Base-by-base conservation (phyloP, 202 grass and related monocot genomes). In the Carex arenaria region DNA sequence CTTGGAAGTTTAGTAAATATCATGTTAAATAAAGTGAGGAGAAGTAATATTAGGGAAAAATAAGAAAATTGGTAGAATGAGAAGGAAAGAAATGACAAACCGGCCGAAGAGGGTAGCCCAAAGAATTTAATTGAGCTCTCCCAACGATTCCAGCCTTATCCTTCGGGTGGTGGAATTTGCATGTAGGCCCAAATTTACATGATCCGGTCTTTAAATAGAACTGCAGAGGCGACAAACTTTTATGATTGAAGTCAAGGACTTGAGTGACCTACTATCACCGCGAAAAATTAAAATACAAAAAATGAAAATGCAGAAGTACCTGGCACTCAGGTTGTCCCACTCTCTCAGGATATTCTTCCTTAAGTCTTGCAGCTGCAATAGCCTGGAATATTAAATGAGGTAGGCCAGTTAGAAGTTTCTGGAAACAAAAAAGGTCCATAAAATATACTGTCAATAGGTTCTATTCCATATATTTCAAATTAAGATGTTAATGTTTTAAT, bases 311-410 rank as follows among this genome's bases (percentile, higher is more conserved):
- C 1, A 54, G 7, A 61, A 61, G 81, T 91, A 99, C 97, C 93
- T 99, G 93, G 85, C 97, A 99, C 86, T 99, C 97, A 63, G 93
- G 88, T 84, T 99, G 93, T 75, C 97, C 97, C 68, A 87, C 84
- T 84, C 97, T 93, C 89, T 99, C 97, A 77, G 97, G 97, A 92
- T 99, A 99, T 89, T 92, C 97, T 80, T 93, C 97, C 83, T 92
- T 94, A 51, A 99, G 91, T 88, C 93, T 99, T 74, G 97, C 93
- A 91, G 97, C 85, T 78, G 93, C 97, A 94, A 99, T 96, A 87
- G 89, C 93, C 97, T 99, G 87, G 80, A 81, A 66, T 26, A 92
- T 87, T 85, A 84, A 90, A 87, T 19, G 4, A 78, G 3, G 22
- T 59, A 36, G 17, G 30, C 13, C 30, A 59, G 36, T 61, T 84